Evolutionary conservation across 140 eudicot genomes (phyloP).

Genomic region (Bidens hawaiensis): DNA sequence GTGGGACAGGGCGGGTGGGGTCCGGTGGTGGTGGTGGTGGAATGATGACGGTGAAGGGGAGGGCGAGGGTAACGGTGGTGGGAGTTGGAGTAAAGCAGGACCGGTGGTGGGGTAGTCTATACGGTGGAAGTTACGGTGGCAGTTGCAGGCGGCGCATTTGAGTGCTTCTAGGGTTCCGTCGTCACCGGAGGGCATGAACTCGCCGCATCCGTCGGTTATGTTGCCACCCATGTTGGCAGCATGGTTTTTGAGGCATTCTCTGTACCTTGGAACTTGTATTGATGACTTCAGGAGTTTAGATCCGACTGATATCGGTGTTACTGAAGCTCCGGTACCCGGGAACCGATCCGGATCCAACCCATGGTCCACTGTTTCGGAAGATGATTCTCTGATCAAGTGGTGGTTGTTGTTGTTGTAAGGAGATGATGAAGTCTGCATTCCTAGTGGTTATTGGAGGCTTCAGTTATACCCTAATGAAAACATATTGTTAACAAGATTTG

Average conservation of each 20-base stretch:
- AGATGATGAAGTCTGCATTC: constrained; percentile 51
- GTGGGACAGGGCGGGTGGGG: constrained; percentile 22
- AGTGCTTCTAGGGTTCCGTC: constrained; percentile 85
- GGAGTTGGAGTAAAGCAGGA: constrained; percentile 48
- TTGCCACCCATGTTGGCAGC: constrained; percentile 80
- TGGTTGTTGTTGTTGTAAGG: constrained; percentile 39
- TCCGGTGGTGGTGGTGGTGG: constrained; percentile 37
- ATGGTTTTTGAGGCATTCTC: constrained; percentile 80
- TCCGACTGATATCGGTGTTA: constrained; percentile 46
- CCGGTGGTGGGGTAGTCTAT: constrained; percentile 43
- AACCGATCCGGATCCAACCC: constrained; percentile 42
- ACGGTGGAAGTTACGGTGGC: constrained; percentile 92
- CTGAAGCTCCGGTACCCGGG: constrained; percentile 30
- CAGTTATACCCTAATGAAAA: constrained; percentile 13
- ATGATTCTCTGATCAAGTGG: constrained; percentile 39
- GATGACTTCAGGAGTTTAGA: constrained; percentile 39
- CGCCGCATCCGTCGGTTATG: constrained; percentile 91
- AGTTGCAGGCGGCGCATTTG: constrained; percentile 82
- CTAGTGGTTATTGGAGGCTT: constrained; percentile 27
- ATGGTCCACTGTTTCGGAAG: constrained; percentile 46
- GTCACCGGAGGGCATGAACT: constrained; percentile 83
- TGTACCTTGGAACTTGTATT: constrained; percentile 36
- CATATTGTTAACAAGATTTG: constrained; percentile 23
- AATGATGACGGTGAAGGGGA: constrained; percentile 39
- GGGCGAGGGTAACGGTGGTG: constrained; percentile 44